Conservation (phyloP, 2,329 filamentous ascomycete genomes). For the Monilinia fructicola region DNA sequence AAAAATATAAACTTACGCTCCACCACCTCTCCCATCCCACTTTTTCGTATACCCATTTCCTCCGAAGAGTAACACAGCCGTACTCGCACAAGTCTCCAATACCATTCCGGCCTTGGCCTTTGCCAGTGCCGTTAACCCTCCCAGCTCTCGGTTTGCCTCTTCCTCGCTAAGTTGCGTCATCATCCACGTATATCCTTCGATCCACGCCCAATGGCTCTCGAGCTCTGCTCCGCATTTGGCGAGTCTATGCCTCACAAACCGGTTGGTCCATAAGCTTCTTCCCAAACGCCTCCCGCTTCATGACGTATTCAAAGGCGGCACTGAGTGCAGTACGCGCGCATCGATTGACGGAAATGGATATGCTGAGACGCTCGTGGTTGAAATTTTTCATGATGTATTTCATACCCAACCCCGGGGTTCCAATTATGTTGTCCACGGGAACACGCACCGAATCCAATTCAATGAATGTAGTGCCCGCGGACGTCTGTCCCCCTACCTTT, state of each 20-base stretch:
- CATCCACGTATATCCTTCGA: slow-evolving; percentile 69
- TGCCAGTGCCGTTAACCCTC: slow-evolving; percentile 68
- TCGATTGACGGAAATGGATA: slow-evolving; percentile 63
- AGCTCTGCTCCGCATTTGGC: slow-evolving; percentile 68
- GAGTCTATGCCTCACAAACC: slow-evolving; percentile 68
- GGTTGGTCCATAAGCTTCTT: slow-evolving; percentile 71
- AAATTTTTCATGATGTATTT: slow-evolving; percentile 76
- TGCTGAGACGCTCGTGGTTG: slow-evolving; percentile 72
- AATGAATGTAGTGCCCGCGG: slow-evolving; percentile 71
- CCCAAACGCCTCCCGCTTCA: slow-evolving; percentile 67
- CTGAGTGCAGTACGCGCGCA: slow-evolving; percentile 60
- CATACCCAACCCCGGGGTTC: slow-evolving; percentile 70
- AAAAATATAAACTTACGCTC: slow-evolving; percentile 57
- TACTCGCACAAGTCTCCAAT: slow-evolving; percentile 68
- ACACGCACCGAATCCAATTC: slow-evolving; percentile 74
- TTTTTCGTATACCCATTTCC: slow-evolving; percentile 69
- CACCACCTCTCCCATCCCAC: slow-evolving; percentile 68
- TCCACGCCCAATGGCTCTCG: slow-evolving; percentile 70
- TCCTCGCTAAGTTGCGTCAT: slow-evolving; percentile 60
- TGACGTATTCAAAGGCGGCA: slow-evolving; percentile 60
- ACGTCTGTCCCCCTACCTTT: slow-evolving; percentile 63
- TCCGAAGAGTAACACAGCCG: slow-evolving; percentile 69
- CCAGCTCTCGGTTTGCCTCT: slow-evolving; percentile 62
- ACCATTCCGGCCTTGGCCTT: slow-evolving; percentile 74
- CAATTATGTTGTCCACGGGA: slow-evolving; percentile 68